These are phyloP conservation scores for Tulasnella sp. DNA, from an alignment of 768 basidiomycete species.

Conservation along the genomic window DNA sequence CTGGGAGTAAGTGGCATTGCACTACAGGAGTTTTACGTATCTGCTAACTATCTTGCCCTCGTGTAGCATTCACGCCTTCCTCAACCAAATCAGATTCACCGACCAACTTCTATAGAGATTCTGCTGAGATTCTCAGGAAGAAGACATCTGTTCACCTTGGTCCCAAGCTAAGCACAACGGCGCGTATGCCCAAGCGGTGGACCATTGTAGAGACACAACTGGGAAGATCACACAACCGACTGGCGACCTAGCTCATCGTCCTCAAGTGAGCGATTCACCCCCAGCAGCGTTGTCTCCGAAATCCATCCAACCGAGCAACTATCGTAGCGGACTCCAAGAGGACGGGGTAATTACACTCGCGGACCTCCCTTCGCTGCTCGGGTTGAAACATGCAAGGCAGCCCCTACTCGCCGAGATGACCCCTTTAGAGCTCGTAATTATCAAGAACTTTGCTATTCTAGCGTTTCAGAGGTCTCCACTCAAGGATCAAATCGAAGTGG, in stretches of 20 bases:
- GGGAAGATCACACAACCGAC: slow-evolving; percentile 79
- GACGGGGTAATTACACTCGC: slow-evolving; percentile 90
- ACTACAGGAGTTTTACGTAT: slow-evolving; percentile 26
- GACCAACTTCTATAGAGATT: slow-evolving; percentile 74
- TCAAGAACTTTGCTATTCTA: slow-evolving; percentile 87
- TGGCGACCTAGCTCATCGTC: slow-evolving; percentile 49
- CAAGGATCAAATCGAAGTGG: slow-evolving; percentile 78
- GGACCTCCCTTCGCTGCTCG: slow-evolving; percentile 89
- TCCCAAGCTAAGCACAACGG: slow-evolving; percentile 91
- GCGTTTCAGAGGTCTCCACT: slow-evolving; percentile 73
- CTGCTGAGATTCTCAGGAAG: slow-evolving; percentile 88
- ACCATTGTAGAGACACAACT: slow-evolving; percentile 91
- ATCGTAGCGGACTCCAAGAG: slow-evolving; percentile 34
- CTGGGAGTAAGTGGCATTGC: slow-evolving; percentile 54
- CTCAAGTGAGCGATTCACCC: slow-evolving; percentile 28
- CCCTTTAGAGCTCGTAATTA: slow-evolving; percentile 78
- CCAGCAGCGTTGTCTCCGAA: background rate
- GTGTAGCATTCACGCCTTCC: background rate
- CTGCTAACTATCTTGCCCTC: background rate
- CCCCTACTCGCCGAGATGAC: slow-evolving; percentile 82
- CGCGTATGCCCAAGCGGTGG: slow-evolving; percentile 85
- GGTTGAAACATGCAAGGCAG: slow-evolving; percentile 84
- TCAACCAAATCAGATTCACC: background rate
- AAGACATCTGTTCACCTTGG: slow-evolving; percentile 85
- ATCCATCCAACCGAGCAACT: background rate